Base-by-base conservation (phyloP, 306 rosid species). In the Sindora glabra region DNA sequence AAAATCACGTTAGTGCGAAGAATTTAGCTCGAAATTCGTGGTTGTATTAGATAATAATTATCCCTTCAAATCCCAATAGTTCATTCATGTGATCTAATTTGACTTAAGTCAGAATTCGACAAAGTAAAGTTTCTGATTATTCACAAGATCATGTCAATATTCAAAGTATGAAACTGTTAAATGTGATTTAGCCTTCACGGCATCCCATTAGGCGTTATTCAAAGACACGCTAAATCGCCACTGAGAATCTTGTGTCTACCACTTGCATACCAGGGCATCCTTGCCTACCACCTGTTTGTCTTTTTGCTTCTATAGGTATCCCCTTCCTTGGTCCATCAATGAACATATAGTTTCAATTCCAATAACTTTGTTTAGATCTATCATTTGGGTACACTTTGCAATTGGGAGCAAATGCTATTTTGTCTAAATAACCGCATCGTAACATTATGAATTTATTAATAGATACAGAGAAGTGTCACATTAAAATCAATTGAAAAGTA, bases 71-170 rank as follows among this genome's bases (percentile, higher is more conserved):
- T 38, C 71, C 51, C 34, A 4, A 2, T 38, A 48, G 49, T 33
- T 11, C 25, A 57, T 64, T 72, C 72, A 41, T 30, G 68, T 44
- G 73, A 73, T 50, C 53, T 65, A 9, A 2, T 41, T 41, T 58
- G 72, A 59, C 68, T 29, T 4, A 2, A 30, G 42, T 16, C 72
- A 25, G 44, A 40, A 49, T 6, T 25, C 16, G 71, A 71, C 70
- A 54, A 46, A 17, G 32, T 19, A 26, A 58, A 26, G 45, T 59
- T 51, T 64, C 40, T 40, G 34, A 25, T 50, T n/a, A 57, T 37
- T 57, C 62, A 64, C 67, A 30, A 30, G 67, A 48, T 64, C 48
- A 39, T 15, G 13, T 39, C 24, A 55, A 71, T 55, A 27, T 47
- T 47, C 65, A 46, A 55, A 19, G 48, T 30, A 56, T 16, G 59